Evolutionary conservation across 2,329 filamentous ascomycete species (phyloP), one percentile per base, ranked within the genome.

Genomic region (Huntiella moniliformis): DNA sequence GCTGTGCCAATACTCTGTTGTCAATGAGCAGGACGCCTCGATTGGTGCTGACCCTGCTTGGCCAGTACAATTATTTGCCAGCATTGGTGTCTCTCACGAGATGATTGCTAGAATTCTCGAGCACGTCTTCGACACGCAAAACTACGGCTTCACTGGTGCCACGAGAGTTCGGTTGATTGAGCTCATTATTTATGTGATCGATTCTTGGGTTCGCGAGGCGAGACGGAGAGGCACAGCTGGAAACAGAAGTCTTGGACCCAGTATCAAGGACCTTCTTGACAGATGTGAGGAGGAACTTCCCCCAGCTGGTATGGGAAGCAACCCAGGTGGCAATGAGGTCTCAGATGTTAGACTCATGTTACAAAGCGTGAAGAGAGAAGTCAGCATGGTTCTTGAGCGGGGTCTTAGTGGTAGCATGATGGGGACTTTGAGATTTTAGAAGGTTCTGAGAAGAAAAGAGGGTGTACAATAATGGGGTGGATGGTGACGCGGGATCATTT

Each of bases 1-100:
- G 50, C 60, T 82, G 5, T 79, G 77, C 58, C 66, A 66, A 16
- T 82, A 80, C 53, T 69, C 74, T 1, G 59, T 74, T 33, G 69
- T 72, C 48, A 64, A 72, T 50, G 66, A 70, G 45, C 73, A 76
- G 53, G 73, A 78, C 52, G 65, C 65, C 1, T 69, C 68, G 5
- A 71, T 74, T 39, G 67, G 68, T 0, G 73, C 73, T 3, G 66
- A 75, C 51, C 63, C 71, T 4, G 63, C 63, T 43, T 77, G 73
- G 73, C 73, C 73, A 0, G 64, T 73, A 2, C 62, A 70, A 51
- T 59, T 75, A 11, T 76, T 77, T 56, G 57, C 74, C 7, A 63
- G 64, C 28, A 63, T 77, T 13, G 68, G 67, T 15, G 68, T 76
- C 8, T 71, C 70, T 16, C 68, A 73, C 53, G 66, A 71, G 51